phyloP scores from a whole-genome alignment of 2,329 filamentous ascomycete species.

The Diplocarpon rosae region DNA sequence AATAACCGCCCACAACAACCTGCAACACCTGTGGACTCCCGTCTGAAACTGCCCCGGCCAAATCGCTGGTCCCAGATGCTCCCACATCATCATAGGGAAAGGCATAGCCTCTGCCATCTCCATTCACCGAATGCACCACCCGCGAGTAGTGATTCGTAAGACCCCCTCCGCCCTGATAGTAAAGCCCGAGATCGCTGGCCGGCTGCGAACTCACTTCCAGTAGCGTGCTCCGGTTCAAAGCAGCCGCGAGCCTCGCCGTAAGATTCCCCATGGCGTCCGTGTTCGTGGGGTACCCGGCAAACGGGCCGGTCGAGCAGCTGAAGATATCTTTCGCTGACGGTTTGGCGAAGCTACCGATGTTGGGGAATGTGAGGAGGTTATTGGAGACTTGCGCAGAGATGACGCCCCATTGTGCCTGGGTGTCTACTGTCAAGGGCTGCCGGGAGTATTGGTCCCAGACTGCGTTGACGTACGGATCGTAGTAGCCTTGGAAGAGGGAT shows the following conservation, averaged over 20 bases:
- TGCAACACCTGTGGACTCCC: conserved; percentile 12
- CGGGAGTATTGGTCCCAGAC: conserved; percentile 33
- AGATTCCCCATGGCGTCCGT: conserved; percentile 12
- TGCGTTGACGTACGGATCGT: conserved; percentile 34
- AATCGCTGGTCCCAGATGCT: conserved; percentile 47
- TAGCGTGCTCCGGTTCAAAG: conserved; percentile 16
- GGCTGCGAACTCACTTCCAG: conserved; percentile 36
- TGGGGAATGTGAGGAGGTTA: conserved; percentile 27
- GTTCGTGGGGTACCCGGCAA: conserved; percentile 29
- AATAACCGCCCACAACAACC: conserved; percentile 12
- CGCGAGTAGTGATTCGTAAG: conserved; percentile 51
- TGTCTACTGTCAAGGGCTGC: conserved; percentile 46
- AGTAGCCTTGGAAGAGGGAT: conserved; percentile 32
- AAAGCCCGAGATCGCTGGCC: conserved; percentile 35
- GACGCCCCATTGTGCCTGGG: conserved; percentile 46
- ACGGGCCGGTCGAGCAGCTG: conserved; percentile 53
- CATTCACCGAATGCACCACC: conserved; percentile 47
- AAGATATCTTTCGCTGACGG: conserved; percentile 55
- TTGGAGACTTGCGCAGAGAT: conserved; percentile 37
- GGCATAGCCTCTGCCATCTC: conserved; percentile 49
- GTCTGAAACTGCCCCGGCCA: conserved; percentile 41
- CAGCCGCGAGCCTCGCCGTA: conserved; percentile 15
- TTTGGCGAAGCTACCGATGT: conserved; percentile 39
- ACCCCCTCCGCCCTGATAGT: conserved; percentile 36
- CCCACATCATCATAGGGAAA: conserved; percentile 60